Evolutionary conservation across 805 yeast genomes (phyloP).

Genomic region (Lachancea fermentati): DNA sequence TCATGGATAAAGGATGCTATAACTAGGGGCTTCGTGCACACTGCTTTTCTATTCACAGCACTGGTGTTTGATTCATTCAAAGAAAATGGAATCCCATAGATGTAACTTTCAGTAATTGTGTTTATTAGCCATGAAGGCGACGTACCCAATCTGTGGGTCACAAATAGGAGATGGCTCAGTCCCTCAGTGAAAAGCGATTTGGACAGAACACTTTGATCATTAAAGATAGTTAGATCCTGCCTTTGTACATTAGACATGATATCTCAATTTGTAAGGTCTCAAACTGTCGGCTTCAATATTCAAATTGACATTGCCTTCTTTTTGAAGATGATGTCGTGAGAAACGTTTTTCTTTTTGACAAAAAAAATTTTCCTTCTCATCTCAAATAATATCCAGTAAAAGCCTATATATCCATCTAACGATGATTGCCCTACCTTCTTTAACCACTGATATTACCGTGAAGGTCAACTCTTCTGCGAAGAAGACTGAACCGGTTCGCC

Average conservation of each 20-base stretch:
- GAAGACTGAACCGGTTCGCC: constrained; percentile 57
- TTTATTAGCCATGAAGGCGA: constrained; percentile 59
- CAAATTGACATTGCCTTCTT: no score
- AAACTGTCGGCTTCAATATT: no score
- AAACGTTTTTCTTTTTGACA: not conserved
- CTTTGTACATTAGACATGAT: constrained; percentile 35
- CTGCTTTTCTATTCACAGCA: constrained; percentile 15
- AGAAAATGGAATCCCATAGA: constrained; percentile 40
- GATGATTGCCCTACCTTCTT: constrained; percentile 38
- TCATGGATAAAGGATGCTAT: constrained; percentile 29
- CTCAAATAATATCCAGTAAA: not conserved
- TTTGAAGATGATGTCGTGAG: not conserved
- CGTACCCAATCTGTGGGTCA: constrained; percentile 46
- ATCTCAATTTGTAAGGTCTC: no score
- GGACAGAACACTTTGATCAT: constrained; percentile 43
- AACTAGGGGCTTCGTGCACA: constrained; percentile 19
- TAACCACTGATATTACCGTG: constrained; percentile 52
- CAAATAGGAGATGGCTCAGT: constrained; percentile 27
- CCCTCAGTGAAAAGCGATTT: constrained; percentile 14
- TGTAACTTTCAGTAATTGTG: constrained; percentile 47
- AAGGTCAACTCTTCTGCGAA: constrained; percentile 46
- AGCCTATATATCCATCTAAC: no score
- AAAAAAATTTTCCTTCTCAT: not conserved
- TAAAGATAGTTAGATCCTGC: constrained; percentile 53
- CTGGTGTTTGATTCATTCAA: constrained; percentile 31